A percentile compares a stretch with the other conserved stretches of the same genome.
phyloP scores from a whole-genome alignment of 129 eudicot genomes.

The Flaveria trinervia region DNA sequence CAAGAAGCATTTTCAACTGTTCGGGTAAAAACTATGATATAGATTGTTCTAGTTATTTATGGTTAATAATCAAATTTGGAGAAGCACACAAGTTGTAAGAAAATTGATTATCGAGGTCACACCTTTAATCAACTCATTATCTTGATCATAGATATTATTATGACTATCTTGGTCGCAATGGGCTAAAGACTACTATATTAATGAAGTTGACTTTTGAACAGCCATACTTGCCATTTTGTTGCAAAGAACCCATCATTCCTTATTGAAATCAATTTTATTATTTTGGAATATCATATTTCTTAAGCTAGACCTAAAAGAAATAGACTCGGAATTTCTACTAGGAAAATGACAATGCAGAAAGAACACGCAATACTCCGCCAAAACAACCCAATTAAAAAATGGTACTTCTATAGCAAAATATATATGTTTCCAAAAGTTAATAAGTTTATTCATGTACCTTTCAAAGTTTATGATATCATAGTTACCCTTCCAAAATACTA shows the following conservation, averaged over 20 bases:
- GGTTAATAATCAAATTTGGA: conserved; percentile 2
- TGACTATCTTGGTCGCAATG: background rate
- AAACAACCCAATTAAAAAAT: background rate
- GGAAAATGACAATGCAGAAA: background rate
- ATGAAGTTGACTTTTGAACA: background rate
- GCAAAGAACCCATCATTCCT: background rate
- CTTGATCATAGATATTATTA: background rate
- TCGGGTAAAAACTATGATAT: background rate
- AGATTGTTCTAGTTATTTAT: background rate
- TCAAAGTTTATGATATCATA: no score
- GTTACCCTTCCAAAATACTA: background rate
- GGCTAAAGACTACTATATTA: background rate
- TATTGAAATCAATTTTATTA: background rate
- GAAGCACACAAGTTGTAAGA: background rate
- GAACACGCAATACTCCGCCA: background rate
- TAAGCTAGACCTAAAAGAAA: background rate
- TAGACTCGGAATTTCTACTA: background rate
- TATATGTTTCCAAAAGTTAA: background rate
- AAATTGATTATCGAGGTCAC: background rate
- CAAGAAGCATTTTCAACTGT: background rate
- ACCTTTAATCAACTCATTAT: conserved; percentile 3
- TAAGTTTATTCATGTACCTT: background rate
- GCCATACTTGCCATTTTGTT: background rate
- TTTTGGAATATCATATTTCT: background rate
- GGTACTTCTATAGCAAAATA: background rate